phyloP scores from a whole-genome alignment of 208 protist genomes.

The Angomonas desouzai region DNA sequence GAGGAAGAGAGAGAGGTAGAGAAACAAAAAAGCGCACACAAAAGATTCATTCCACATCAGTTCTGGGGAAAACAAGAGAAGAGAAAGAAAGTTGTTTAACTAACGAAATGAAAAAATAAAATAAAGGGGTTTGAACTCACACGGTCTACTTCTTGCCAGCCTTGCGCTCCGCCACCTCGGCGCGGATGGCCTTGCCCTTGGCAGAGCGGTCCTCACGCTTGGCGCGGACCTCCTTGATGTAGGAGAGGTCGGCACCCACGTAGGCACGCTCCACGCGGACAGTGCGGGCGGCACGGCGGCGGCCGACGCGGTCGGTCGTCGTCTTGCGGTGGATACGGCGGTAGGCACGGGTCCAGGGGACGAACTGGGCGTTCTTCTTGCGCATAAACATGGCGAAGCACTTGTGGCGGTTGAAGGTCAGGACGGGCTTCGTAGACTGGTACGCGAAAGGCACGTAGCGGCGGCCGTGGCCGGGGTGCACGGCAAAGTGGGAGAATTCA shows the following conservation, averaged over 20 bases:
- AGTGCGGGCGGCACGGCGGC: conserved; percentile 76
- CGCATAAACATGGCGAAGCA: conserved; percentile 90
- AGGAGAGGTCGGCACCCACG: conserved; percentile 84
- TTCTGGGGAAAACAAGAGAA: neutral
- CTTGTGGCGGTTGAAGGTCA: conserved; percentile 90
- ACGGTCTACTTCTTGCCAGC: conserved; percentile 81
- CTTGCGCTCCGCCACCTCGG: conserved; percentile 88
- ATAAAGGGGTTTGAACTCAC: conserved; percentile 12
- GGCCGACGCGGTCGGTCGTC: conserved; percentile 74
- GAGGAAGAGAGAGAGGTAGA: too few species aligned
- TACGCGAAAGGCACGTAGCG: conserved; percentile 92
- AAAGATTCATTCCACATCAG: too few species aligned
- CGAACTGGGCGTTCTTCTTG: conserved; percentile 94
- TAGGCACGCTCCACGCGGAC: conserved; percentile 77
- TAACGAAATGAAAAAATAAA: conserved; percentile 14
- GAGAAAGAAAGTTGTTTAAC: neutral
- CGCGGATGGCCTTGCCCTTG: conserved; percentile 86
- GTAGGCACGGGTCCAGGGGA: conserved; percentile 92
- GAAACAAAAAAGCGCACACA: too few species aligned
- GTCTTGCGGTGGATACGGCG: conserved; percentile 92
- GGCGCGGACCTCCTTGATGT: conserved; percentile 86
- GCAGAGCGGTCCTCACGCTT: conserved; percentile 84
- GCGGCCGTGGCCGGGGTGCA: conserved; percentile 93
- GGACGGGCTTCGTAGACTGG: conserved; percentile 92
- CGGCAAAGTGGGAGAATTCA: conserved; percentile 91